Conservation (phyloP, 176 grass and related monocot species). For the Saccharum officinarum region DNA sequence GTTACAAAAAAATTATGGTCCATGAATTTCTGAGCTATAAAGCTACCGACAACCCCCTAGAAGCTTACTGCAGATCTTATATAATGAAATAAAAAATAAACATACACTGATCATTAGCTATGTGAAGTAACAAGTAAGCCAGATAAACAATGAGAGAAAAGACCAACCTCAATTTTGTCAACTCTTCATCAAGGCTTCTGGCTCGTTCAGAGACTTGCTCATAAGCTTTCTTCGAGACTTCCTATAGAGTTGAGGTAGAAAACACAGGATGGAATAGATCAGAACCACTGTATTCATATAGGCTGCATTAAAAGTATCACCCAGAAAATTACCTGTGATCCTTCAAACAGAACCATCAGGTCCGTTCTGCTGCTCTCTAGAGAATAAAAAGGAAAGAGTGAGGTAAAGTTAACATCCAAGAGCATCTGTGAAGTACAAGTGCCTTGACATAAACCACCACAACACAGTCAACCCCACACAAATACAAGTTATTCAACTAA, state of each 20-base stretch:
- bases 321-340: slow-evolving; percentile 70
- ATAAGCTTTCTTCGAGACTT: slow-evolving; percentile 78
- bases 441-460: neutral
- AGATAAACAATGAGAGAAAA: neutral
- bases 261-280: slow-evolving; percentile 20
- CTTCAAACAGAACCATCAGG: slow-evolving; percentile 82
- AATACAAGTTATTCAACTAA: neutral
- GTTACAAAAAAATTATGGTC: neutral
- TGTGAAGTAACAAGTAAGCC: neutral
- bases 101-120: neutral
- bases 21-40: slow-evolving; percentile 6
- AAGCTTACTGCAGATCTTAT: neutral
- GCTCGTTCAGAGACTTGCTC: slow-evolving; percentile 74
- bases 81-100: slow-evolving; percentile 31
- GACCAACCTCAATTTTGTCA: slow-evolving; percentile 64
- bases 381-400: slow-evolving; percentile 23
- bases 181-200: slow-evolving; percentile 78
- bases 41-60: neutral
- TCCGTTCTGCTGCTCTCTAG: slow-evolving; percentile 74
- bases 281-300: slow-evolving; percentile 25
- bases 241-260: slow-evolving; percentile 35
- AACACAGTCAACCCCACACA: neutral
- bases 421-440: slow-evolving; percentile 5
- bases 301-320: slow-evolving; percentile 1
- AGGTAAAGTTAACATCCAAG: slow-evolving; percentile 21